Base-by-base conservation (phyloP, 1,139 yeast species). In the Suhomyces chickasaworum region DNA sequence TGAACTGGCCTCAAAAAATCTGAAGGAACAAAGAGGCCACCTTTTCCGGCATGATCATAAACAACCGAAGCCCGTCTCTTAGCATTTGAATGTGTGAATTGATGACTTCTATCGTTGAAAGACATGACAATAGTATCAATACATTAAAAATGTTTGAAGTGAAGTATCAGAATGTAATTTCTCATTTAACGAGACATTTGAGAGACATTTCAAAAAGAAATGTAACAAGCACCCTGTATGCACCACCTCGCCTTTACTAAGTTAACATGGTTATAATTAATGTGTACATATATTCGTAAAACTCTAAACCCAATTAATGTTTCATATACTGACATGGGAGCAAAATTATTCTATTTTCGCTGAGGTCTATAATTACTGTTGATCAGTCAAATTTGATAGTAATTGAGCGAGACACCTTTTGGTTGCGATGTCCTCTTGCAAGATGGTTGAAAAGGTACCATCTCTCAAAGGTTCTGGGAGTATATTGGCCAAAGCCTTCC, bases 391-490 rank as follows among this genome's bases (percentile, higher is more conserved):
- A 57, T 88, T 88, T 46, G 87, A 75, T 54, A 93, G 74, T 43
- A 93, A 74, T 65, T 90, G 96, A 2, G 93, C 86, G 52, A 93
- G 74, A 60, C 97, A 89, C 56, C 93, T 80, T 61, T 87, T 89
- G 8, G 98, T 89, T 10, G 93, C 91, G 5, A 82, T 80, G 62
- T 93, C 99, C 59, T 91, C 98, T 55, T 86, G 84, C 51, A 93
- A 75, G 4, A 87, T 84, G 40, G 76, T 72, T 27, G 87, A 80
- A 65, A 93, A 91, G 0, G 98, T 89, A n/a, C 93, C 95, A 65
- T 90, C 97, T 52, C 89, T 81, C 58, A 93, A 75, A 1, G 93
- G 86, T 58, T 86, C 93, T 1, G 99, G 99, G 45, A 93, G 71
- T 29, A 89, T 85, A 50, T 83, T 86, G 39, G 89, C 85, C 55